Evolutionary conservation across 148 eudicot species (phyloP), one percentile per base, ranked within the genome.

Genomic region (Rhododendron kiyosumense): DNA sequence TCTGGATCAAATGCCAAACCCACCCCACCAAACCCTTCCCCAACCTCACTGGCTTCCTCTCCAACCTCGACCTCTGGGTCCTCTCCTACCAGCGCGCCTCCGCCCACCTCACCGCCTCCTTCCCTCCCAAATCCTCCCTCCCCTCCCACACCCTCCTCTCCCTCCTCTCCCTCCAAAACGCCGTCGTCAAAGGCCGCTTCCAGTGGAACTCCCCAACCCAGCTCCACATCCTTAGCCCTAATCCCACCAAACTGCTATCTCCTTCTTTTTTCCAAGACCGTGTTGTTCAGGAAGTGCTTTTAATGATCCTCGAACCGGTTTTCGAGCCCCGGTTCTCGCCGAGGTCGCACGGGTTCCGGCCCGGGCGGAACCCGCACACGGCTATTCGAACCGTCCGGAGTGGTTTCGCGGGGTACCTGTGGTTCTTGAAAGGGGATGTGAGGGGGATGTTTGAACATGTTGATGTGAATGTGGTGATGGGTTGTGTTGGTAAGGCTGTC

Each of bases 301-400:
- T 95, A 85, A 89, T 95, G 92, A 85, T 97, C 73, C 92, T 97
- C 52, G 99, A 97, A 81, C 99, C 99, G 1, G 79, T 97, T 86
- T 97, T 95, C 43, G 99, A 97, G 93, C 83, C 98, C 0, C 87
- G 92, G 83, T 95, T 97, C 88, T 94, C 98, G 18, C 36, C 90
- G 0, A 94, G 93, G 51, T 93, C 98, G 0, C 98, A 97, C 57
- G 99, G 89, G n/a, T 97, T 95, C 89, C 89, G 99, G 4, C 96
- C 96, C 5, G 94, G 96, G 5, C 85, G 99, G 79, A 93, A 88
- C 87, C 92, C 98, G 1, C 99, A 97, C 89, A 93, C 99, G 13
- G 99, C 91, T 48, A 93, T 97, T 82, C 88, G 99, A 90, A 93
- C 96, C 22, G 92, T 97, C 79, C 88, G 99, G 88, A 94, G 98